Base-by-base conservation (phyloP, 1,284 basidiomycete species). In the Trichosporon inkin region DNA sequence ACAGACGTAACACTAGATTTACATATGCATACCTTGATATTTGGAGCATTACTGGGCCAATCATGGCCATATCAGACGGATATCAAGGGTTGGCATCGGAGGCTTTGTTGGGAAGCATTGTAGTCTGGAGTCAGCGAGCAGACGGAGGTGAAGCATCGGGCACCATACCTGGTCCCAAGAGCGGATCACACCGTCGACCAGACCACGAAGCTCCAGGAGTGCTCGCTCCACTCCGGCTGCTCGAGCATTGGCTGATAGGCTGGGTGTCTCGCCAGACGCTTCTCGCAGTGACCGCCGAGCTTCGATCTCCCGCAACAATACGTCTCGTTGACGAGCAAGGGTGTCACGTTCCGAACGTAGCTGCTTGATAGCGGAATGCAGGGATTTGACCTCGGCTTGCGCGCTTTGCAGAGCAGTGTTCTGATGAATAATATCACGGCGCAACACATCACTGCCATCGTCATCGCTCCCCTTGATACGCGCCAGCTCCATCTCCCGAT, bases 191-290 rank as follows among this genome's bases (percentile, higher is more conserved):
- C 67, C 66, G 56, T 75, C 71, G 1, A 77, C 60, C 68, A 74
- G 67, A n/a, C 70, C 67, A 24, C 73, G 65, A 2, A 77, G 64
- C 39, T 77, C 73, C 52, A 73, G 55, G 51, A 77, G 62, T 3
- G 71, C 70, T 19, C 69, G 68, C 44, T 74, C 73, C 5, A 70
- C 68, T 2, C 67, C 67, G 4, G 62, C 61, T 5, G 64, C 60
- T 28, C 56, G 49, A 19, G 40, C 13, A 22, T 36, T 49, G 11
- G 40, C 20, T 0, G 47, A 20, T 19, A 39, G 11, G 2, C 39
- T 20, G 0, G 61, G 44, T 1, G 40, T n/a, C 6, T 63, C 63
- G 1, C 49, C 54, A 10, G 55, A 57, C 2, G 60, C 56, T 3
- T 63, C 61, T 7, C 58, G 55, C 1, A 68, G 60, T 2, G 58